phyloP scores from a whole-genome alignment of 148 eudicot species.

The Amaranthus hypochondriacus region DNA sequence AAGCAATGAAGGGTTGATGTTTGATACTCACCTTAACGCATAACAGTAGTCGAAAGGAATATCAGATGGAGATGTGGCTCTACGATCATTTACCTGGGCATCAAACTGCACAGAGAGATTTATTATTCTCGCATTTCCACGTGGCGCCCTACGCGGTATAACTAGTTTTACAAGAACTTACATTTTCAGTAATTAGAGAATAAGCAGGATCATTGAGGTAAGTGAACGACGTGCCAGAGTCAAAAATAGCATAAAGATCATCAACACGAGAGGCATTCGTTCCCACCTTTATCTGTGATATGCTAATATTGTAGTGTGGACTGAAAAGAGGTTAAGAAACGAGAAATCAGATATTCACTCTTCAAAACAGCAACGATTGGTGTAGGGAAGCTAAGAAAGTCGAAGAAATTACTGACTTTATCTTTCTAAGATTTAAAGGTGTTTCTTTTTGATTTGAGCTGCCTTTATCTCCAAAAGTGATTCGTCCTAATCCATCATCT shows the following conservation, averaged over 20 bases:
- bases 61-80: constrained; percentile 40
- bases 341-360: constrained; percentile 14
- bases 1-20: not conserved
- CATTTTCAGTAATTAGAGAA: constrained; percentile 44
- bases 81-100: constrained; percentile 42
- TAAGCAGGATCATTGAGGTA: constrained; percentile 71
- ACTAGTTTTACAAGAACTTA: constrained; percentile 31
- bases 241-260: constrained; percentile 58
- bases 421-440: constrained; percentile 39
- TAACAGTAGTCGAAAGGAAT: constrained; percentile 79
- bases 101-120: constrained; percentile 32
- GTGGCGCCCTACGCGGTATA: not conserved
- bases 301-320: constrained; percentile 62
- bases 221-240: constrained; percentile 87
- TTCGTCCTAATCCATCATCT: constrained; percentile 56
- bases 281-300: constrained; percentile 58
- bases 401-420: constrained; percentile 41
- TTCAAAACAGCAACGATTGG: not conserved
- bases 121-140: not conserved
- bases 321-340: constrained; percentile 33
- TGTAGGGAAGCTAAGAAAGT: not conserved
- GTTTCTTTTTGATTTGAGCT: constrained; percentile 66
- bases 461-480: constrained; percentile 82
- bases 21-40: constrained; percentile 45
- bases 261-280: constrained; percentile 36